Evolutionary conservation across 177 flowering plant genomes (phyloP).

Genomic region (Vitis hybrid): DNA sequence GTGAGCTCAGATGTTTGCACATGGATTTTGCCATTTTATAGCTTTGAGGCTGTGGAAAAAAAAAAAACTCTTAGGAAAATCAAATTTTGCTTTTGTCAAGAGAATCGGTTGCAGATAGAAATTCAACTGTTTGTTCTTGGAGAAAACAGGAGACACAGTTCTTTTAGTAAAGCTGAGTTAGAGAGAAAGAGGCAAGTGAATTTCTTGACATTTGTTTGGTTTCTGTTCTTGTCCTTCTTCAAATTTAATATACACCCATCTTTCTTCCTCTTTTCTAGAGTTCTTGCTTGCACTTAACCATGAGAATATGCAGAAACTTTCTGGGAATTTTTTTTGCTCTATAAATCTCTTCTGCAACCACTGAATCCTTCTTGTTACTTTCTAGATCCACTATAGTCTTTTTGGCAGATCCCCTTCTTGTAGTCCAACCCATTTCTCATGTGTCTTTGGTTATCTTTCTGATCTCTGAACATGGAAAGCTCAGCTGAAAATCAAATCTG

Average conservation of each 20-base stretch:
- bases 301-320: no score
- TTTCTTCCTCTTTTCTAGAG: not conserved
- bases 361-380: not conserved
- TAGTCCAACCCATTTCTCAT: not conserved
- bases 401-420: not conserved
- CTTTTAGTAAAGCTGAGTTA: conserved; percentile 21
- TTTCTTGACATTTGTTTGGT: not conserved
- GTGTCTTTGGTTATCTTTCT: not conserved
- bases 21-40: conserved; percentile 55
- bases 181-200: conserved; percentile 7
- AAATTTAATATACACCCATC: not conserved
- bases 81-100: conserved; percentile 40
- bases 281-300: not conserved
- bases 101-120: conserved; percentile 50
- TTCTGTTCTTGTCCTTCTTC: not conserved
- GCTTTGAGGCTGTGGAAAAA: conserved; percentile 29
- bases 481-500: not conserved
- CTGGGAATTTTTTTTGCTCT: not conserved
- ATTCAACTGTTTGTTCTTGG: conserved; percentile 33
- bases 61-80: conserved; percentile 8
- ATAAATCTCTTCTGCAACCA: not conserved
- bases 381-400: not conserved
- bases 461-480: conserved; percentile 6
- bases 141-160: conserved; percentile 26
- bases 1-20: conserved; percentile 60